Evolutionary conservation across 2,329 filamentous ascomycete genomes (phyloP), one percentile per base, ranked within the genome.

Genomic region (Colletotrichum gloeosporioides): DNA sequence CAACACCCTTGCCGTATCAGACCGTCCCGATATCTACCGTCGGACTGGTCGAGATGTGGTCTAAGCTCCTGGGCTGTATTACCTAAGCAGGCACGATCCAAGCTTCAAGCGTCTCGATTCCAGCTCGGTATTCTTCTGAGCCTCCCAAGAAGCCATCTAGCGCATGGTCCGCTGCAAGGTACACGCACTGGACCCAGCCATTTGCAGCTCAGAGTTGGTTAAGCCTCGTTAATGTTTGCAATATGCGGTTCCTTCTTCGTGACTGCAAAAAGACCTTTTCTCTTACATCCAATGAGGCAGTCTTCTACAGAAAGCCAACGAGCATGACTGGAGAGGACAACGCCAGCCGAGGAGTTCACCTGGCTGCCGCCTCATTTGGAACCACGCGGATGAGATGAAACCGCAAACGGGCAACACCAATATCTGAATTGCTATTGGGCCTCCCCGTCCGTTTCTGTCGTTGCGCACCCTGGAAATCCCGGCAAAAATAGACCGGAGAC

Each of bases 361-460:
- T 31, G 44, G 59, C 27, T 61, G 22, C 13, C 39, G 32, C 16
- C 22, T 71, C 44, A 36, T 39, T 53, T 49, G 57, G 57, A 68
- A 66, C 29, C 57, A 49, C 10, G 36, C 25, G 53, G 27, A 76
- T 69, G 59, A 61, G 70, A 69, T 69, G 73, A 76, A 69, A 59
- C 57, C 31, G 66, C 34, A 69, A 39, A 59, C 64, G n/a, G 55
- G 49, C 44, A 57, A 59, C 25, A 27, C 65, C 25, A 29, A 49
- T 31, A 49, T 22, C 16, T 57, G 27, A 34, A 63, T 31, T 59
- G 16, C 32, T 29, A 32, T 63, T 62, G 31, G 69, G 53, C 69
- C n/a, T 27, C 29, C 16, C 27, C 15, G 8, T 25, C 62, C 22
- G 31, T 32, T 72, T 57, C 10, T 53, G 44, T 53, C 44, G 44